phyloP scores from a whole-genome alignment of 495 filamentous ascomycete genomes.

The Penicillium turbatum region DNA sequence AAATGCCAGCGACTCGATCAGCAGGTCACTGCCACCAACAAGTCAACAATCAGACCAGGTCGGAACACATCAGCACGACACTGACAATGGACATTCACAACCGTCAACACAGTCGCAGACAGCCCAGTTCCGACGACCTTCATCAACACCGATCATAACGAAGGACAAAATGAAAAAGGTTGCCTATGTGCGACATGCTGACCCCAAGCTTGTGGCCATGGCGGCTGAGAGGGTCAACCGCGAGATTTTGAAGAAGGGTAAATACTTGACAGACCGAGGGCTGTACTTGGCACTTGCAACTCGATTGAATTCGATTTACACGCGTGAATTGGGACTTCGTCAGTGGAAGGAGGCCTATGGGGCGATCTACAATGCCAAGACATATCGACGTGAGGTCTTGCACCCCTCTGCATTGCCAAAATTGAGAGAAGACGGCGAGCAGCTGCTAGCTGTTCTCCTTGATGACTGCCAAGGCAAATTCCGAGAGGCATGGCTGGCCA shows the following conservation, averaged over 20 bases:
- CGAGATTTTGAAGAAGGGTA: slow-evolving; percentile 16
- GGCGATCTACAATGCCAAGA: slow-evolving; percentile 29
- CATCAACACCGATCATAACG: neutral
- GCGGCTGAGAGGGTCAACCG: slow-evolving; percentile 16
- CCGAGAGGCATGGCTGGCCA: slow-evolving; percentile 38
- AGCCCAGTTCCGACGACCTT: neutral
- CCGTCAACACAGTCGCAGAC: neutral
- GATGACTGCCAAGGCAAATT: slow-evolving; percentile 31
- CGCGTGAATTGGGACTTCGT: slow-evolving; percentile 7
- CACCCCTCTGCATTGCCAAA: slow-evolving; percentile 10
- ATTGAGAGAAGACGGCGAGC: slow-evolving; percentile 15
- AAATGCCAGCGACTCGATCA: neutral
- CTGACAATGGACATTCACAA: neutral
- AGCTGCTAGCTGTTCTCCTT: slow-evolving; percentile 24
- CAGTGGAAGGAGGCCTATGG: slow-evolving; percentile 28
- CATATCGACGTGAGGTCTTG: slow-evolving; percentile 11
- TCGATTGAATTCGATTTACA: slow-evolving; percentile 24
- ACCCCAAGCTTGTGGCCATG: slow-evolving; percentile 8
- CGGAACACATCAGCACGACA: neutral
- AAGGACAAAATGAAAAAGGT: slow-evolving; percentile 7
- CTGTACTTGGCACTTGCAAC: slow-evolving; percentile 17
- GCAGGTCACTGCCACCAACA: neutral
- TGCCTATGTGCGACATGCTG: slow-evolving; percentile 2
- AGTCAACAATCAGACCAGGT: neutral
- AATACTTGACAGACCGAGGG: slow-evolving; percentile 15